Evolutionary conservation across 129 eudicot genomes (phyloP).

Genomic region (Logfia minima): DNA sequence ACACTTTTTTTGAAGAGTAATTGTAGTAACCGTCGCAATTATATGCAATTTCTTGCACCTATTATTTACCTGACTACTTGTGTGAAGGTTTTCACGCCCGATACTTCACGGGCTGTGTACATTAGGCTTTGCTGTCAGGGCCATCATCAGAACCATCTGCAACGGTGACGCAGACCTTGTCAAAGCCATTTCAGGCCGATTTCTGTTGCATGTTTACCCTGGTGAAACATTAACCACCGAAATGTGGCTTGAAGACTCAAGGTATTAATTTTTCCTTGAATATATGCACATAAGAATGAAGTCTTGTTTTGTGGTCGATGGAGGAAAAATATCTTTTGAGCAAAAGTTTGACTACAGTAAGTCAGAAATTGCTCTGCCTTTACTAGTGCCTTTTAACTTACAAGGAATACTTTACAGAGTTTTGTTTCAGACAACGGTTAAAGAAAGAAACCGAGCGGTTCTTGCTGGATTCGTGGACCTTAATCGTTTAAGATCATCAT

Average conservation of each 20-base stretch:
- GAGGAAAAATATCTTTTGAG: background rate
- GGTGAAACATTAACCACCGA: conserved; percentile 86
- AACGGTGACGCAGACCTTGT: conserved; percentile 71
- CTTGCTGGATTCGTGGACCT: conserved; percentile 82
- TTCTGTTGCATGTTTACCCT: conserved; percentile 83
- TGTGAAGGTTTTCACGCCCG: conserved; percentile 83
- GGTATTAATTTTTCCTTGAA: conserved; percentile 38
- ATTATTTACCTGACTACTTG: background rate
- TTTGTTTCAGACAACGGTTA: conserved; percentile 82
- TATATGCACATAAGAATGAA: background rate
- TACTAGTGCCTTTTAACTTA: background rate
- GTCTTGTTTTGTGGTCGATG: background rate
- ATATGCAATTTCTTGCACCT: conserved; percentile 7
- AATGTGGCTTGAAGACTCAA: conserved; percentile 87
- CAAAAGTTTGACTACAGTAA: background rate
- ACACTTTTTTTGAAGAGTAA: background rate
- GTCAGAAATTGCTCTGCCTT: background rate
- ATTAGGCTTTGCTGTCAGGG: conserved; percentile 88
- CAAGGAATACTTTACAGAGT: conserved; percentile 55
- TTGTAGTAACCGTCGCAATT: background rate
- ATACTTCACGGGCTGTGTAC: conserved; percentile 95
- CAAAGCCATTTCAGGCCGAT: conserved; percentile 71
- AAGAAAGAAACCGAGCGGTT: conserved; percentile 76
- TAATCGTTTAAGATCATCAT: conserved; percentile 50
- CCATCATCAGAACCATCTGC: conserved; percentile 70